phyloP scores from a whole-genome alignment of 139 green algal species.

The Trebouxia sp. region DNA sequence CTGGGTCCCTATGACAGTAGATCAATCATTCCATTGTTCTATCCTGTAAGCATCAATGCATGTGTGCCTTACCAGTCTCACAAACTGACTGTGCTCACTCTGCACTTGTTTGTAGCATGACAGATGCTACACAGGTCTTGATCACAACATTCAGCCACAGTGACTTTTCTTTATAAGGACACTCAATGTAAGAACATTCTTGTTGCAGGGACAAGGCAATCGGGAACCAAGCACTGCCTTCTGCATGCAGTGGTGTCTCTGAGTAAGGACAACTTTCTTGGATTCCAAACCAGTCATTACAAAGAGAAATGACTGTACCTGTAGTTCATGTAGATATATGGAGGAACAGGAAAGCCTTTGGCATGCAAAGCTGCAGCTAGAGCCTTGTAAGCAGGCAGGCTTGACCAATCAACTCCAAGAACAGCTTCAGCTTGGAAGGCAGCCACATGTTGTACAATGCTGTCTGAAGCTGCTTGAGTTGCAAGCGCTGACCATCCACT shows the following conservation, averaged over 20 bases:
- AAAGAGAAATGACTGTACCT: no score
- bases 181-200: no score
- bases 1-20: background rate
- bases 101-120: no score
- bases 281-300: no score
- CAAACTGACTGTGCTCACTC: background rate
- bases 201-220: no score
- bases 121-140: no score
- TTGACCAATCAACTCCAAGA: slow-evolving; percentile 71
- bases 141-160: no score
- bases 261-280: no score
- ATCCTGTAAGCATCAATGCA: background rate
- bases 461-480: background rate
- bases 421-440: slow-evolving; percentile 50
- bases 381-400: slow-evolving; percentile 37
- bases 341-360: slow-evolving; percentile 15
- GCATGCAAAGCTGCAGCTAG: slow-evolving; percentile 30
- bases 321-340: slow-evolving; percentile 63
- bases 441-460: slow-evolving; percentile 34
- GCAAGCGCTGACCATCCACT: slow-evolving; percentile 60
- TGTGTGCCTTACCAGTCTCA: background rate
- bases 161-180: no score
- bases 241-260: no score
- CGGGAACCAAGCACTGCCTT: no score
- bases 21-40: background rate